Evolutionary conservation across 495 filamentous ascomycete species (phyloP).

Genomic region (Neurospora sp.): DNA sequence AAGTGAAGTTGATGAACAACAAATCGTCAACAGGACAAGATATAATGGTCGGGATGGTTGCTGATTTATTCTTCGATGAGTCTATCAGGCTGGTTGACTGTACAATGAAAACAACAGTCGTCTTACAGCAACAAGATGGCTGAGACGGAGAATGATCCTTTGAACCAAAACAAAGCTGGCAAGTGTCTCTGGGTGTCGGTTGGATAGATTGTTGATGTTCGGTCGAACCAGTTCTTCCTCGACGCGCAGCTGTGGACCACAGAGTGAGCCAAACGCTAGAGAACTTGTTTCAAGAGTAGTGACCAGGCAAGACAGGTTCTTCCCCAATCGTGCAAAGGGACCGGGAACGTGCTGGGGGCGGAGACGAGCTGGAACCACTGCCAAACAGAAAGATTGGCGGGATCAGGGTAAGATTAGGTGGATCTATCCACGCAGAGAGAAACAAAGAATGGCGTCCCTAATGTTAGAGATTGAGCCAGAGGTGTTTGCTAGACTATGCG

Average conservation of each 20-base stretch:
- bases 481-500: constrained; percentile 8
- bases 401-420: constrained; percentile 8
- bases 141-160: neutral
- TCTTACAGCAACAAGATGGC: neutral
- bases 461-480: constrained; percentile 7
- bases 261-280: neutral
- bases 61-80: neutral
- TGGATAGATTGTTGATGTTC: neutral
- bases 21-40: neutral
- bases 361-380: constrained; percentile 7
- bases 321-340: neutral
- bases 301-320: neutral
- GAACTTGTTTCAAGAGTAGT: neutral
- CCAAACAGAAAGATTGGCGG: constrained; percentile 7
- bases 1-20: neutral
- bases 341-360: constrained; percentile 12
- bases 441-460: constrained; percentile 17
- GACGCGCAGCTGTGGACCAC: neutral
- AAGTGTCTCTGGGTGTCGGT: neutral
- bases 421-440: constrained; percentile 2
- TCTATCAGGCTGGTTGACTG: neutral
- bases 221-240: neutral
- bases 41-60: neutral
- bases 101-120: neutral
- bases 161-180: neutral